Base-by-base conservation (phyloP, 257 asterid genomes). In the Capsicum baccatum region DNA sequence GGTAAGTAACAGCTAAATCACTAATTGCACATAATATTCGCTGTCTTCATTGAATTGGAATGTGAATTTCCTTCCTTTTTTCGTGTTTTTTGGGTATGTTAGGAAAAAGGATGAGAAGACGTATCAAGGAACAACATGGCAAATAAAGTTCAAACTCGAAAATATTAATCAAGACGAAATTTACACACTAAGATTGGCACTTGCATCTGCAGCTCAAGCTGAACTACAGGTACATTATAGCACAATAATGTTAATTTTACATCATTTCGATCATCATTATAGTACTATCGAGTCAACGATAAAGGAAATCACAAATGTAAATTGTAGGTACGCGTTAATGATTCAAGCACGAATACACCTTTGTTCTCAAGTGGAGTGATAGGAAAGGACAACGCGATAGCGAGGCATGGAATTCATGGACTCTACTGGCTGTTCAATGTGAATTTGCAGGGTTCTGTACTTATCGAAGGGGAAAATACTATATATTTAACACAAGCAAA, bases 351-450 rank as follows among this genome's bases (percentile, higher is more conserved):
- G n/a, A 85, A 88, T 80, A 91, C 94, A 57, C 94, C 92, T 0
- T n/a, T 89, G 35, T 93, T 92, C 66, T 86, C 97, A 47, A 92
- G 87, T 19, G 94, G 96, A 39, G 83, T 48, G 50, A 91, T 93
- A 9, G 97, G 97, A 9, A 84, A 73, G 26, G 96, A 94, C 79
- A 94, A 94, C 66, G 89, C 97, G 9, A 89, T 94, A 60, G 97
- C 97, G 54, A 93, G 96, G 83, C 97, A 94, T 86, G 98, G 94
- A 69, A 94, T 94, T 73, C 98, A 88, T 85, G 97, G 98, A n/a
- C 76, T 93, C 33, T 89, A 93, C 67, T 92, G 93, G 95, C 55
- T 88, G 74, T 92, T 88, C 58, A 92, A 58, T 85, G 83, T 93
- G 60, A 92, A 88, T 35, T 80, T 93, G 60, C 67, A 84, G 19